Base-by-base conservation (phyloP, 2,329 filamentous ascomycete genomes). In the Periconia macrospinosa region DNA sequence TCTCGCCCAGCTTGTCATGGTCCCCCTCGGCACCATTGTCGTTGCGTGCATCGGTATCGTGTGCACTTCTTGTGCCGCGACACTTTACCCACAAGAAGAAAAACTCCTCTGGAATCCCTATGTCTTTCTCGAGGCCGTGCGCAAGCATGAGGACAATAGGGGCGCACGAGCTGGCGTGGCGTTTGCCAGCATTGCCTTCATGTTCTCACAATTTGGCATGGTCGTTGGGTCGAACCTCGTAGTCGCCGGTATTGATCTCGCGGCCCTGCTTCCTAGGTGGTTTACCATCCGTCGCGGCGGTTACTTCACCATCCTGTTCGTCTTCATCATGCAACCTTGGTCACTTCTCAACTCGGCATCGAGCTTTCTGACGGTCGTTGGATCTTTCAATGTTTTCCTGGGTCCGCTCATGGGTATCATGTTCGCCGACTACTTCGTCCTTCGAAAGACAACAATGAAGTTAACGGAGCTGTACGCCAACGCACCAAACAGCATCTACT, bases 221-320 rank as follows among this genome's bases (percentile, higher is more conserved):
- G 70, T 68, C 56, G 69, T 74, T 10, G 73, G 80, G 40, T 71
- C 78, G 49, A 84, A 83, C 58, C 75, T 76, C 1, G 75, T 82
- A 57, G 77, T 77, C 0, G 75, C 76, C 2, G 83, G 82, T 6
- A 83, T 85, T 74, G 83, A 85, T 59, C 69, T 85, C 46, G 77
- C 82, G 0, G 79, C 77, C 1, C 66, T 84, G 0, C 78, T 78
- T 53, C 81, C 82, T 0, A 75, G 72, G 41, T 84, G 79, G 56
- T 78, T 86, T 67, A 83, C 83, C 63, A 84, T 85, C 53, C 71
- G 81, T 5, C 77, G 83, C 2, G 83, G 83, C 1, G 76, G 76
- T 2, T 80, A 80, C 54, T 68, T 85, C 41, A 78, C 75, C 5
- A 72, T 77, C 0, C 57, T 81, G 2, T 67, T 82, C 7, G 75